Base-by-base conservation (phyloP, 441 rosid genomes). In the Euphorbia celastroides region DNA sequence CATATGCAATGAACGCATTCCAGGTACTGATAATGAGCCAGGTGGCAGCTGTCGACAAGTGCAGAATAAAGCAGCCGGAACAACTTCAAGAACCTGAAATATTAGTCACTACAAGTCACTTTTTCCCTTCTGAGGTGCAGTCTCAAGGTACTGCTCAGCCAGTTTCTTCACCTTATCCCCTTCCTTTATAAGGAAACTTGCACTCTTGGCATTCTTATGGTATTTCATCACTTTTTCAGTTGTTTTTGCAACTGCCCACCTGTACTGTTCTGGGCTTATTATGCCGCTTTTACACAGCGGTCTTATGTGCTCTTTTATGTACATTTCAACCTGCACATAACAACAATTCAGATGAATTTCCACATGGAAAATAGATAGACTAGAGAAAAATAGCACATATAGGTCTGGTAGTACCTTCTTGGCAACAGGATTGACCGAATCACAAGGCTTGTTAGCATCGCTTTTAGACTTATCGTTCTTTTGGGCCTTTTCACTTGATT, bases 141-240 rank as follows among this genome's bases (percentile, higher is more conserved):
- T n/a, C n/a, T n/a, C n/a, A n/a, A n/a, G n/a, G n/a, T n/a, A n/a
- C 75, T 95, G 95, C 81, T 92, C 96, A 0, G 99, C 96, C 13
- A 92, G 97, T 78, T 89, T 92, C 86, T 92, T 95, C 71, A 92
- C 97, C 79, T 90, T 92, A 78, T 90, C 99, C 26, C 95, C 99
- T 83, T 92, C 99, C 87, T 88, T 92, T 67, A 95, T 86, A 62
- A 92, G 83, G 77, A 95, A 92, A 71, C 74, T 88, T 9, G 99
- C 98, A 67, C 79, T 92, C 77, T 90, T 92, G 41, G 92, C 90
- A 69, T 87, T 86, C 66, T 67, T 59, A 77, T 95, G 99, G 81
- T 84, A 88, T 77, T 83, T 95, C 99, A 90, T 92, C 44, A 95
- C 96, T 76, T 95, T 95, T 41, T 92, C 95, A 0, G 88, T 75